A percentile compares a stretch with the other conserved stretches of the same genome.
Conservation (phyloP, 495 filamentous ascomycete species). For the Penicillium odoratum region DNA sequence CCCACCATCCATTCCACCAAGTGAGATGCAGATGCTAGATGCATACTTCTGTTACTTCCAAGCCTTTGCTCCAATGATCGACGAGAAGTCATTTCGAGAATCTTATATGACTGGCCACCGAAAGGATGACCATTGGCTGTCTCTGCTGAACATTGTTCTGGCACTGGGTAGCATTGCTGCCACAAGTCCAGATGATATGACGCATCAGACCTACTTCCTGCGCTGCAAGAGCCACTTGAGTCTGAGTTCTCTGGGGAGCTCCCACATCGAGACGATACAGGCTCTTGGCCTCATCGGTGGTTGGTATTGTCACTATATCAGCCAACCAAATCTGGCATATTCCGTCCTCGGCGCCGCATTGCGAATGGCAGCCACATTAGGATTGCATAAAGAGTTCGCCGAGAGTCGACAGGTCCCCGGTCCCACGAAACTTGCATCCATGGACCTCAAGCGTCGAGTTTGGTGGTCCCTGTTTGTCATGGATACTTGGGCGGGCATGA, state of each 20-base stretch:
- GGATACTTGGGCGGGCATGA: slow-evolving; percentile 77
- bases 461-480: slow-evolving; percentile 84
- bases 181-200: slow-evolving; percentile 66
- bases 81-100: slow-evolving; percentile 71
- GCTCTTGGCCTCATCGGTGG: slow-evolving; percentile 67
- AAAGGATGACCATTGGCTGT: slow-evolving; percentile 72
- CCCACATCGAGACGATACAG: slow-evolving; percentile 68
- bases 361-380: slow-evolving; percentile 68
- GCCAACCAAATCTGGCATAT: slow-evolving; percentile 68
- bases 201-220: slow-evolving; percentile 71
- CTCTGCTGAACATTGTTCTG: slow-evolving; percentile 77
- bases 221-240: slow-evolving; percentile 66
- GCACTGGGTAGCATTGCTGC: slow-evolving; percentile 75
- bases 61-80: slow-evolving; percentile 72
- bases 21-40: slow-evolving; percentile 63
- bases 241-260: slow-evolving; percentile 49
- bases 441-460: slow-evolving; percentile 66
- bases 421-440: slow-evolving; percentile 28
- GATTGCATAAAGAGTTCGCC: slow-evolving; percentile 69
- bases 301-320: slow-evolving; percentile 76
- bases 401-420: slow-evolving; percentile 42
- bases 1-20: slow-evolving; percentile 28
- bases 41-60: slow-evolving; percentile 78
- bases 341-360: slow-evolving; percentile 57
- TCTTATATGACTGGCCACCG: slow-evolving; percentile 67